A percentile compares a stretch with the other conserved stretches of the same genome.
These are phyloP conservation scores for Nicotiana paniculata DNA, from an alignment of 257 asterid species.

Conservation along the genomic window DNA sequence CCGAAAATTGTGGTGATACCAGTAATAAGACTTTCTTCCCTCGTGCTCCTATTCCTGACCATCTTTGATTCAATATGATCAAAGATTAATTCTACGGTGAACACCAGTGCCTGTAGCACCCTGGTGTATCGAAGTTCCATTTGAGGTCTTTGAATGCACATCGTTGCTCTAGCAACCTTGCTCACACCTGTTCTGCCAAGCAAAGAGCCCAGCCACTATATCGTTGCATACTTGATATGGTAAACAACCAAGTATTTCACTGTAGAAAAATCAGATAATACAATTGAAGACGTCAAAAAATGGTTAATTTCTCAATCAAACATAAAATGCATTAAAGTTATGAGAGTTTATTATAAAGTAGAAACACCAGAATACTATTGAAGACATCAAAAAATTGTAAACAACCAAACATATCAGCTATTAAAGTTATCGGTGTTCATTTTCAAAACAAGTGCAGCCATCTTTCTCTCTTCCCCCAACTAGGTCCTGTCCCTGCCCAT, in stretches of 20 bases:
- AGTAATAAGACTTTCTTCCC: slow-evolving; percentile 30
- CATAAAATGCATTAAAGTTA: not conserved
- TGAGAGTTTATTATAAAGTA: not conserved
- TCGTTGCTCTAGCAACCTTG: slow-evolving; percentile 26
- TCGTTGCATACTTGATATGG: slow-evolving; percentile 33
- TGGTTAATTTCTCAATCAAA: not conserved
- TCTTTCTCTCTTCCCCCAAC: not conserved
- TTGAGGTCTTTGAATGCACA: slow-evolving; percentile 24
- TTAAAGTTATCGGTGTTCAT: not conserved
- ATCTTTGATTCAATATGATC: slow-evolving; percentile 32
- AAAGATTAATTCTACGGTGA: slow-evolving; percentile 36
- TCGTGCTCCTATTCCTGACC: slow-evolving; percentile 15
- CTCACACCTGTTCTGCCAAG: slow-evolving; percentile 31
- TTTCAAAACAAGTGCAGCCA: not conserved
- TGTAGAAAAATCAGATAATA: slow-evolving; percentile 24
- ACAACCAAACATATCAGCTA: not conserved
- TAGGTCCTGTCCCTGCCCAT: not conserved
- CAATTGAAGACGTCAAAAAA: slow-evolving; percentile 5
- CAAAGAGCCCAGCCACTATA: slow-evolving; percentile 31
- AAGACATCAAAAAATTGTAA: not conserved
- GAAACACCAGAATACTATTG: not conserved
- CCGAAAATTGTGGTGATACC: slow-evolving; percentile 37
- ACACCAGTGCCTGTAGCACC: slow-evolving; percentile 36
- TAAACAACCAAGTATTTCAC: slow-evolving; percentile 31
- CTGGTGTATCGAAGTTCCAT: slow-evolving; percentile 28